These are phyloP conservation scores for Hemerocallis citrina DNA, from an alignment of 106 monocot genomes.

Conservation along the genomic window DNA sequence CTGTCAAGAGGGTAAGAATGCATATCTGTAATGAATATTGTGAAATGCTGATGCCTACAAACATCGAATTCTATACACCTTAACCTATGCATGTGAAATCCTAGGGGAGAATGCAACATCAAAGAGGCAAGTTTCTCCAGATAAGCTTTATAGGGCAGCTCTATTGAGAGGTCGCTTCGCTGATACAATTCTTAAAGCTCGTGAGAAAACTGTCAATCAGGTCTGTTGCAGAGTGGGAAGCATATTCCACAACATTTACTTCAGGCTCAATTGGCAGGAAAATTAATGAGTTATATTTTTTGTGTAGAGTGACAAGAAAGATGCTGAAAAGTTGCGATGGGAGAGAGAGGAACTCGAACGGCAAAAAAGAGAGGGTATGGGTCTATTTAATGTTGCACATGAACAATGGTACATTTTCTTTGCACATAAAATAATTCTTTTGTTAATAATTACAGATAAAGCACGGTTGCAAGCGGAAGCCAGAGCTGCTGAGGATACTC, in stretches of 20 bases:
- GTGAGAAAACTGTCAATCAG: constrained; percentile 84
- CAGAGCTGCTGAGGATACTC: constrained; percentile 68
- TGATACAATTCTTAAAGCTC: constrained; percentile 93
- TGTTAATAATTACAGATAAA: constrained; percentile 42
- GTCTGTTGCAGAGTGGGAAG: constrained; percentile 22
- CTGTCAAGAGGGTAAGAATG: constrained; percentile 81
- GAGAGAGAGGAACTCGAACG: constrained; percentile 85
- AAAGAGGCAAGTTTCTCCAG: constrained; percentile 75
- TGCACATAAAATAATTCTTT: too few species aligned
- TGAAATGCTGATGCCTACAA: constrained; percentile 14
- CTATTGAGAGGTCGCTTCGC: constrained; percentile 79
- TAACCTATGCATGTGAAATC: constrained; percentile 24
- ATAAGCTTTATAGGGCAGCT: constrained; percentile 74
- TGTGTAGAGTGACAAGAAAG: constrained; percentile 56
- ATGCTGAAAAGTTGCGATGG: constrained; percentile 70
- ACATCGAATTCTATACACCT: constrained; percentile 32
- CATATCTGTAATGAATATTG: constrained; percentile 25
- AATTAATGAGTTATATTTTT: neutral
- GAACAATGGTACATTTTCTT: neutral
- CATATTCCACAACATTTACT: neutral
- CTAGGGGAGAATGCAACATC: constrained; percentile 64
- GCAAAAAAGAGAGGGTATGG: constrained; percentile 61
- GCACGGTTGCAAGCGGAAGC: constrained; percentile 83
- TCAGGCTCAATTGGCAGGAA: neutral
- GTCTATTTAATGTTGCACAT: neutral